Conservation (phyloP, 371 early-diverging fungal genomes). For the Synchytrium microbalum region DNA sequence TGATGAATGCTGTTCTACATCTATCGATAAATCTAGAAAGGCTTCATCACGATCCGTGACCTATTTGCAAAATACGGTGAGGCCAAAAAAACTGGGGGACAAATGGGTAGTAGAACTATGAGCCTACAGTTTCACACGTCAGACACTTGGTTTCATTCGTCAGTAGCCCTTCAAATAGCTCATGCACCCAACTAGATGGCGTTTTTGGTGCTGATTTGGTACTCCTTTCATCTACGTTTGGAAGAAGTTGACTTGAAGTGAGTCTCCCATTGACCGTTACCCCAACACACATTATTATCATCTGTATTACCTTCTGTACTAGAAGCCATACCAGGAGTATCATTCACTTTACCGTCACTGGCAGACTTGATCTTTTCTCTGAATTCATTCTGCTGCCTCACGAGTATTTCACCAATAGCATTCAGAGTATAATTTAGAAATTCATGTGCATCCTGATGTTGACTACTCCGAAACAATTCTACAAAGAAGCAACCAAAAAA, state of each 20-base stretch:
- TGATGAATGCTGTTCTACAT: slow-evolving; percentile 91
- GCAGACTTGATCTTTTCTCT: slow-evolving; percentile 4
- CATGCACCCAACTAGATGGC: slow-evolving; percentile 82
- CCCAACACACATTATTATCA: too few species aligned
- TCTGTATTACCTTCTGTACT: too few species aligned
- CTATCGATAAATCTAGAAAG: slow-evolving; percentile 91
- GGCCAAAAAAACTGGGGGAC: neutral
- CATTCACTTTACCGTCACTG: neutral
- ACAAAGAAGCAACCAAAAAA: slow-evolving; percentile 6
- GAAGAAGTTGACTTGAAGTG: slow-evolving; percentile 9
- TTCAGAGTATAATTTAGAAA: slow-evolving; percentile 90
- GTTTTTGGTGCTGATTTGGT: neutral
- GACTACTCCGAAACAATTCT: slow-evolving; percentile 85
- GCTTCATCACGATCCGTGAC: slow-evolving; percentile 90
- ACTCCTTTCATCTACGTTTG: neutral
- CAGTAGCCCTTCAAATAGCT: slow-evolving; percentile 86
- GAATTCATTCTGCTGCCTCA: slow-evolving; percentile 25
- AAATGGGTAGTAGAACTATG: neutral
- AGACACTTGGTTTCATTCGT: slow-evolving; percentile 94
- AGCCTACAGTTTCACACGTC: slow-evolving; percentile 82
- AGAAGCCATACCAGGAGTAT: slow-evolving; percentile 1
- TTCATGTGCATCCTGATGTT: slow-evolving; percentile 98
- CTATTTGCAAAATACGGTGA: slow-evolving; percentile 28
- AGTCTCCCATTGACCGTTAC: too few species aligned
- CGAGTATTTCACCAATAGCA: slow-evolving; percentile 70